Evolutionary conservation across 208 protist species (phyloP), one percentile per base, ranked within the genome.

Genomic region (Leishmania arabica): DNA sequence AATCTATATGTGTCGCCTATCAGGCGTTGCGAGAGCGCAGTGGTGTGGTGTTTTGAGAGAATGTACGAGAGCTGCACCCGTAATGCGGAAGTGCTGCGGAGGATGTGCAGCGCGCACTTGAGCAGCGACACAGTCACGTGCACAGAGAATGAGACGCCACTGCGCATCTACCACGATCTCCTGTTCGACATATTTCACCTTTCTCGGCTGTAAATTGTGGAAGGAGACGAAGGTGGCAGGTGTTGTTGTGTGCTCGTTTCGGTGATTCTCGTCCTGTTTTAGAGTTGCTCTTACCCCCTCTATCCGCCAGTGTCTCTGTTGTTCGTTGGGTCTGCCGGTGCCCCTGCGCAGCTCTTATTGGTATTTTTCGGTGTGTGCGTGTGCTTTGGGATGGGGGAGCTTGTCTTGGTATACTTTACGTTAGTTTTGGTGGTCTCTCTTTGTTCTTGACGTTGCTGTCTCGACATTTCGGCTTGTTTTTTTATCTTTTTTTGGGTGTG

Each of bases 1-100:
- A 98, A 73, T 90, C 95, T 66, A 89, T 98, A 69, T 87, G 81
- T 49, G 85, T 94, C 6, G 92, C 95, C 6, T 96, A 97, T 77
- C 84, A 91, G 24, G 65, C 88, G 15, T 87, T 98, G 42, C 85
- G 84, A 24, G 92, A 96, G 81, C 71, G 51, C 21, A 70, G 15
- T 27, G 70, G 37, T 31, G 53, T 56, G 34, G 34, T 65, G 34
- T 53, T 75, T 75, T 77, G 71, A 58, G 40, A 31, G 24, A 53
- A 7, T 40, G 40, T 37, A 34, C 27, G 24, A 8, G 27, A 31
- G 40, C 11, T 27, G 24, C 27, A 21, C 24, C 42, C 31, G 19
- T 49, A 54, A 19, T 34, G 9, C 69, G 13, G 49, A 11, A 47
- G 45, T 27, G 69, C 69, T 34, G 45, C 24, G 21, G 69, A 73